These are phyloP conservation scores for Linum trigynum DNA, from an alignment of 345 rosid species.

Conservation along the genomic window DNA sequence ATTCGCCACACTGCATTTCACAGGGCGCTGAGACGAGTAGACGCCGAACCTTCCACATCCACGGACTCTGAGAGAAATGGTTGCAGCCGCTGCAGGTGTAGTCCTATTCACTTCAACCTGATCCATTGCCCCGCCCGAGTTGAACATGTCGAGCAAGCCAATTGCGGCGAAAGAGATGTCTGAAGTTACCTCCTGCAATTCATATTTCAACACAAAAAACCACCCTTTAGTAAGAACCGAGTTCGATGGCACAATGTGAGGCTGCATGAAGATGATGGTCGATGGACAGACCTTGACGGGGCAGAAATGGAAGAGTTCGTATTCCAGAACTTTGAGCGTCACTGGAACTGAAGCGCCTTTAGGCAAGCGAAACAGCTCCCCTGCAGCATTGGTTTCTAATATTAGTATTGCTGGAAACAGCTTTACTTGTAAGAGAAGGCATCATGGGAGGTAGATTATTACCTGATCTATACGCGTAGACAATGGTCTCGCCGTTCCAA, in stretches of 20 bases:
- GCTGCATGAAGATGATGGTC: background rate
- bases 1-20: slow-evolving; percentile 48
- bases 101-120: slow-evolving; percentile 35
- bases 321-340: slow-evolving; percentile 72
- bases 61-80: slow-evolving; percentile 44
- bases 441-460: background rate
- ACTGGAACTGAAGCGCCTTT: slow-evolving; percentile 70
- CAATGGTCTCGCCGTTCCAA: slow-evolving; percentile 70
- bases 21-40: slow-evolving; percentile 60
- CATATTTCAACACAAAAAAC: background rate
- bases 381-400: slow-evolving; percentile 22
- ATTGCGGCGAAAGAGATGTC: slow-evolving; percentile 71
- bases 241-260: background rate
- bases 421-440: slow-evolving; percentile 1
- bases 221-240: slow-evolving; percentile 8
- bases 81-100: slow-evolving; percentile 35
- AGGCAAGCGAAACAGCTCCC: slow-evolving; percentile 63
- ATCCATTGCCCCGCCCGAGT: slow-evolving; percentile 67
- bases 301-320: slow-evolving; percentile 80
- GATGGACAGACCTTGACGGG: slow-evolving; percentile 50
- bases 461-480: slow-evolving; percentile 76
- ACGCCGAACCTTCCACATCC: slow-evolving; percentile 75
- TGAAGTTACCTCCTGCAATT: slow-evolving; percentile 48
- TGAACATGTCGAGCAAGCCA: slow-evolving; percentile 87
- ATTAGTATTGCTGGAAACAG: background rate